Conservation (phyloP, 306 rosid species). For the Prosopis cineraria region DNA sequence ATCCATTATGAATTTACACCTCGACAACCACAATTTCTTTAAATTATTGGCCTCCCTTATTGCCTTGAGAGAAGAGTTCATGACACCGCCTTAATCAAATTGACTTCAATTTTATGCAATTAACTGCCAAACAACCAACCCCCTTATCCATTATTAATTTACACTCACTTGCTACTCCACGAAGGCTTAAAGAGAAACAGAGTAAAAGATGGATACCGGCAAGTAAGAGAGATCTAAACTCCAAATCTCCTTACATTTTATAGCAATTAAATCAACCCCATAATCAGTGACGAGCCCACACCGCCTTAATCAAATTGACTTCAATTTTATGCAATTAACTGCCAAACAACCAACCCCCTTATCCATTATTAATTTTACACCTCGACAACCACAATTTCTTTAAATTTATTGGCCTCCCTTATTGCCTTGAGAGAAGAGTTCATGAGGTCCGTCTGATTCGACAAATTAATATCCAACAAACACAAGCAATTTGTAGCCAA, state of each 20-base stretch:
- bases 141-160: conserved; percentile 73
- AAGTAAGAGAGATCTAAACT: conserved; percentile 77
- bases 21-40: conserved; percentile 61
- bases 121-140: conserved; percentile 71
- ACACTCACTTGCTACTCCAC: conserved; percentile 37
- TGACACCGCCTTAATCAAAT: conserved; percentile 69
- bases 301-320: conserved; percentile 59
- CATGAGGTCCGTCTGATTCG: conserved; percentile 57
- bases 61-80: conserved; percentile 54
- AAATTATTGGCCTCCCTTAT: conserved; percentile 62
- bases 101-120: conserved; percentile 55
- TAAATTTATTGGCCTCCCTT: conserved; percentile 62
- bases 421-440: conserved; percentile 57
- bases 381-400: conserved; percentile 64
- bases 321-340: conserved; percentile 63
- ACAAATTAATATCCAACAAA: conserved; percentile 63
- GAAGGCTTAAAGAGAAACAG: neutral
- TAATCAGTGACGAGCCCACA: conserved; percentile 64
- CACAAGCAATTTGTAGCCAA: conserved; percentile 49
- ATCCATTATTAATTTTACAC: conserved; percentile 70
- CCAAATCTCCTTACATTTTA: conserved; percentile 64
- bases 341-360: conserved; percentile 79
- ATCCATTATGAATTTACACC: conserved; percentile 71
- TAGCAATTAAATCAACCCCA: conserved; percentile 71
- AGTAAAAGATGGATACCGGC: conserved; percentile 47